Percentiles rank a stretch among this genome's conserved stretches.
Evolutionary conservation across 75 land plant species (phyloP).

Genomic region (Pinus tabuliformis): DNA sequence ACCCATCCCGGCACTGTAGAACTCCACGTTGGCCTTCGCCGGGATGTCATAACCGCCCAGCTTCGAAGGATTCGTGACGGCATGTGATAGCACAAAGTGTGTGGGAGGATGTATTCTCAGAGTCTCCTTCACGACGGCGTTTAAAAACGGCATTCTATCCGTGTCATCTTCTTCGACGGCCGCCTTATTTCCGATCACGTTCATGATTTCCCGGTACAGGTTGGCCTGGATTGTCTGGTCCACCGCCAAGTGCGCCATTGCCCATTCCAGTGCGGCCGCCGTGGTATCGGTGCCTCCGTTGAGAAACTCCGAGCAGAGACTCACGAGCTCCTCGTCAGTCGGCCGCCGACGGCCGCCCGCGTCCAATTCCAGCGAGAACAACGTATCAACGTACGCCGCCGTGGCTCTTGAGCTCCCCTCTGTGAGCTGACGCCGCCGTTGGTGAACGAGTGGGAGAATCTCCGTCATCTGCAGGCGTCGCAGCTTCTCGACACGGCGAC

Average conservation of each 20-base stretch:
- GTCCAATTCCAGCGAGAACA: constrained; percentile 28
- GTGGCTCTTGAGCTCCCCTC: constrained; percentile 8
- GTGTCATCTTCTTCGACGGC: constrained; percentile 42
- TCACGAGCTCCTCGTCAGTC: constrained; percentile 57
- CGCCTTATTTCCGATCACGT: constrained; percentile 17
- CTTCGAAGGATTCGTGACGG: constrained; percentile 35
- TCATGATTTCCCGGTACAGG: constrained; percentile 50
- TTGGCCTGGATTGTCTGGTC: constrained; percentile 51
- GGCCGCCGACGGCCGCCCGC: constrained; percentile 17
- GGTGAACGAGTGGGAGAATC: constrained; percentile 34
- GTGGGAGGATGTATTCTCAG: constrained; percentile 70
- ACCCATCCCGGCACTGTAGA: constrained; percentile 62
- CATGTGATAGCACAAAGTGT: constrained; percentile 58
- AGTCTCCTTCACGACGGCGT: constrained; percentile 69
- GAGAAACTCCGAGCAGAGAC: constrained; percentile 63
- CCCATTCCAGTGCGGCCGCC: constrained; percentile 68
- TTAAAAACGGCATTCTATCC: constrained; percentile 47
- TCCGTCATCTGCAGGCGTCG: constrained; percentile 37
- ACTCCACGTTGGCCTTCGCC: constrained; percentile 39
- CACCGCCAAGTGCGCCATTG: constrained; percentile 56
- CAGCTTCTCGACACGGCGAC: constrained; percentile 29
- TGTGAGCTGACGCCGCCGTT: constrained; percentile 24
- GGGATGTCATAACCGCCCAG: constrained; percentile 64
- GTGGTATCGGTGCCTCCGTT: constrained; percentile 77
- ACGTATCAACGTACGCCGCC: constrained; percentile 55